phyloP scores from a whole-genome alignment of 2,329 filamentous ascomycete species.

The Ophidiomyces ophidiicola region DNA sequence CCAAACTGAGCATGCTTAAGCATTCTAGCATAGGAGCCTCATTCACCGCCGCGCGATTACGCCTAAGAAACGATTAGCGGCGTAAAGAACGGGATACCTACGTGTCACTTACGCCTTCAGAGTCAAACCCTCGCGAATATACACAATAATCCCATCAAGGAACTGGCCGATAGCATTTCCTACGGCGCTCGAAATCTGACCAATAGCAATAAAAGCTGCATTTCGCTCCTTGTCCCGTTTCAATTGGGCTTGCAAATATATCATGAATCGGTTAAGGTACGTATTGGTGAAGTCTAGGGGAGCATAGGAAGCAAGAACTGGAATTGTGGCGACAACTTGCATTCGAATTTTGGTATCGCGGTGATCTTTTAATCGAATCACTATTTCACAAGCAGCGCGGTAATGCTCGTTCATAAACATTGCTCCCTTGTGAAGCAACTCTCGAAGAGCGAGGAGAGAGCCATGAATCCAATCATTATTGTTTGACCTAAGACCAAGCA shows the following conservation, averaged over 20 bases:
- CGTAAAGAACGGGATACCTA: not conserved
- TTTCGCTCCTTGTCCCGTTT: constrained; percentile 93
- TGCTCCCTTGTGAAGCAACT: constrained; percentile 82
- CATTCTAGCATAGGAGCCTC: constrained; percentile 84
- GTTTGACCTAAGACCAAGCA: constrained; percentile 63
- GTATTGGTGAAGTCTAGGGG: constrained; percentile 77
- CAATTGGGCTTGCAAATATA: constrained; percentile 82
- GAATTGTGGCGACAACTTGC: constrained; percentile 83
- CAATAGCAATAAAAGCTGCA: constrained; percentile 88
- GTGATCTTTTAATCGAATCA: constrained; percentile 85
- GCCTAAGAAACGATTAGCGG: constrained; percentile 29
- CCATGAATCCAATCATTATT: constrained; percentile 84
- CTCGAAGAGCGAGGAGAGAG: constrained; percentile 84
- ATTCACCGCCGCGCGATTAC: constrained; percentile 45
- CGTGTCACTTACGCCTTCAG: constrained; percentile 51
- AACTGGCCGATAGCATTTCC: constrained; percentile 92
- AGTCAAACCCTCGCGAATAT: constrained; percentile 82
- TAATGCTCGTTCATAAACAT: constrained; percentile 99
- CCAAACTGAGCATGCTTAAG: constrained; percentile 89
- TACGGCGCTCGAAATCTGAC: constrained; percentile 90
- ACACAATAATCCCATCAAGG: constrained; percentile 82
- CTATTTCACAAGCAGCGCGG: constrained; percentile 80
- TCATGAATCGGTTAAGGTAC: constrained; percentile 93
- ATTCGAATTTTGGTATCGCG: constrained; percentile 75
- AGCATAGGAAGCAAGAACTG: constrained; percentile 82